Evolutionary conservation across 495 filamentous ascomycete genomes (phyloP), one percentile per base, ranked within the genome.

Genomic region (Talaromyces trachyspermus): DNA sequence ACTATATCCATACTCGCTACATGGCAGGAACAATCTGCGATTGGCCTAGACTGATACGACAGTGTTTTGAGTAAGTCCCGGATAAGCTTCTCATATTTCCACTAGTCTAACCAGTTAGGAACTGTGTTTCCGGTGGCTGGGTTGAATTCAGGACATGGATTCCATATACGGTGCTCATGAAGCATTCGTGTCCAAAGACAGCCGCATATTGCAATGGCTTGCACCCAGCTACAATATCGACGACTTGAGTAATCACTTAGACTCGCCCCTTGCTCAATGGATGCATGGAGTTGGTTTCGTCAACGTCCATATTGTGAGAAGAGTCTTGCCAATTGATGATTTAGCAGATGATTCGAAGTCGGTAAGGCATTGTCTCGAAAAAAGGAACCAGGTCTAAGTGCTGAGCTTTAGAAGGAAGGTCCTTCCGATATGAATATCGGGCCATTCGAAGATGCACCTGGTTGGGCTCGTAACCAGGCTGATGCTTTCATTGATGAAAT

Each of bases 281-380:
- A 59, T 71, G 17, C 43, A 46, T 40, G 58, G 75, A 19, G 74
- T 68, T 9, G 80, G 81, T 5, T 84, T 81, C 52, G 61, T 72
- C 24, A 77, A 81, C 40, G 71, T 85, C 15, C 39, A 22, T 2
- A 11, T 42, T n/a, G 35, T 38, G 6, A 38, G 22, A 38, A 38
- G 17, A 38, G 22, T n/a, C n/a, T n/a, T n/a, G n/a, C 8, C 35
- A 38, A 15, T 19, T 19, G 9, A 22, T 38, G 35, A n/a, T 12
- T 10, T 38, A 15, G 14, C 6, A 11, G 35, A 18, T 5, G 9
- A 12, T 38, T 4, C 18, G 35, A 38, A 38, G 18, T 19, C 22
- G 35, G 35, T 38, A 22, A 38, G 35, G n/a, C n/a, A 22, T 22
- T 38, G 0, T 2, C 2, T 38, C 9, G 9, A 2, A 2, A 36